Conservation (phyloP, 495 filamentous ascomycete species). For the Tuber microsphaerosporum region DNA sequence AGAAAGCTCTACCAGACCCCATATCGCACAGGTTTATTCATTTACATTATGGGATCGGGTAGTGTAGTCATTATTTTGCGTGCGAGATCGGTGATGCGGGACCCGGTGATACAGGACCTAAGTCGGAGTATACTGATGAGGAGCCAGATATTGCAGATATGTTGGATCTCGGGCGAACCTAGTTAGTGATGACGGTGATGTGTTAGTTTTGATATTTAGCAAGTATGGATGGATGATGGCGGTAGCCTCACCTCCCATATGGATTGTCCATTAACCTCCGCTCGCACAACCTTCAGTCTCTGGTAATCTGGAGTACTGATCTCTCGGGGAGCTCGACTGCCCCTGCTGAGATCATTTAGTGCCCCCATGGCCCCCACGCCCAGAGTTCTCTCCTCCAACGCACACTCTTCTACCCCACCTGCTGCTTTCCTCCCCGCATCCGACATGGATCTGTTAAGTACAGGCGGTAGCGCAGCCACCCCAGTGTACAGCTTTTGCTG, state of each 20-base stretch:
- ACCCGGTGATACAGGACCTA: background rate
- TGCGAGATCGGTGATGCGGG: background rate
- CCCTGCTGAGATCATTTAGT: background rate
- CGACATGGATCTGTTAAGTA: background rate
- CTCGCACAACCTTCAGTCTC: conserved; percentile 28
- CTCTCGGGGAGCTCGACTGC: conserved; percentile 12
- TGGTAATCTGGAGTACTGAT: conserved; percentile 19
- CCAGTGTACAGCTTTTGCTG: background rate
- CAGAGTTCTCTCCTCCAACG: background rate
- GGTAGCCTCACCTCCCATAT: conserved; percentile 24
- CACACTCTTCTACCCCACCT: background rate
- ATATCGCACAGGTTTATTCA: background rate
- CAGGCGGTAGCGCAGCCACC: background rate
- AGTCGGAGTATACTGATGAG: background rate
- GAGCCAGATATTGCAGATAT: background rate
- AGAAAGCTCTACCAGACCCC: background rate
- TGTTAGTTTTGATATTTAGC: background rate
- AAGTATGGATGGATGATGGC: background rate
- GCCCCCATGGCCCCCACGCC: background rate
- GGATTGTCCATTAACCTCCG: conserved; percentile 31
- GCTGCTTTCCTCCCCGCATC: background rate
- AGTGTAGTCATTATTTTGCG: background rate
- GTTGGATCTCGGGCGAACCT: background rate
- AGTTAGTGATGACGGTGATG: background rate
- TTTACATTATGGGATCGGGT: background rate